These are phyloP conservation scores for Gossypioides kirkii DNA, from an alignment of 345 rosid species.

Conservation along the genomic window DNA sequence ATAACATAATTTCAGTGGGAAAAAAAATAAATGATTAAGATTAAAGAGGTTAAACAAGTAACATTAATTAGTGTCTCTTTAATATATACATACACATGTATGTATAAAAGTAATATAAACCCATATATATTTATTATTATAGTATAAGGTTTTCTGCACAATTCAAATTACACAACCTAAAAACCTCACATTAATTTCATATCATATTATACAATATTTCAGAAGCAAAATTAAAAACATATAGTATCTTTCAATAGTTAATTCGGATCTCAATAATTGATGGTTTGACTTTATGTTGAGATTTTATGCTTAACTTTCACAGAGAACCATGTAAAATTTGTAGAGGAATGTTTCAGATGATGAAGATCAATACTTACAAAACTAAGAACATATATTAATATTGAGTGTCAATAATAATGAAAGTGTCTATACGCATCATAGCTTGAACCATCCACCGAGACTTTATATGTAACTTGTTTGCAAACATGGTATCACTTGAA, in stretches of 20 bases:
- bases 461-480: no score
- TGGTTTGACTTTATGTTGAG: fast-evolving
- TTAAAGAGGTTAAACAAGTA: background rate
- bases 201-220: background rate
- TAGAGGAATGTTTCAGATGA: fast-evolving
- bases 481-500: no score
- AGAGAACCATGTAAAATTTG: fast-evolving
- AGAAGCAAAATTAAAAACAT: background rate
- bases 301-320: no score
- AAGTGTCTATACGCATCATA: fast-evolving
- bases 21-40: background rate
- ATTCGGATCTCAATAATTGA: no score
- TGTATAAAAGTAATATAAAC: background rate
- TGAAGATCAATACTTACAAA: no score
- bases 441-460: no score
- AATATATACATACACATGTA: no score
- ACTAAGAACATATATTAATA: no score
- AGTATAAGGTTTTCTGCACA: background rate
- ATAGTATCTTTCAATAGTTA: background rate
- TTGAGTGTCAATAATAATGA: no score
- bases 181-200: background rate
- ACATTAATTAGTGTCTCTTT: background rate
- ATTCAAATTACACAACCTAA: background rate
- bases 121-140: background rate
- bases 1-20: no score